Percentiles rank a stretch among this genome's conserved stretches.
Evolutionary conservation across 495 filamentous ascomycete genomes (phyloP).

Genomic region (Poronia punctata): DNA sequence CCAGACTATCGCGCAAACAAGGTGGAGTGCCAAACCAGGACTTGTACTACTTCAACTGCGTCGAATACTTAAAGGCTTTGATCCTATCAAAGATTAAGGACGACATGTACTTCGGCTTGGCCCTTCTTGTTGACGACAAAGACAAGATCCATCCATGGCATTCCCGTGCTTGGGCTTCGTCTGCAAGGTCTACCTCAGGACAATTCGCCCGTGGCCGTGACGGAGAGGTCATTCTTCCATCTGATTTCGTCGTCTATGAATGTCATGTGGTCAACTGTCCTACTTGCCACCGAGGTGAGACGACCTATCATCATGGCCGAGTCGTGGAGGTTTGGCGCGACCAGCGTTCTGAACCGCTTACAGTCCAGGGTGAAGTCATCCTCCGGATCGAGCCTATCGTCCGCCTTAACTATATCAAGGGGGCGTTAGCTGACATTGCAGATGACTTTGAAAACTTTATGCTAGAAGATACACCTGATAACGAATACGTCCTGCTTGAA

Average conservation of each 20-base stretch:
- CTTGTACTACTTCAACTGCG: conserved; percentile 1
- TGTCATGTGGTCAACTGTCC: neutral
- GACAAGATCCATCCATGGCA: neutral
- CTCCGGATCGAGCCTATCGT: neutral
- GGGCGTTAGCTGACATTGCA: too few species aligned
- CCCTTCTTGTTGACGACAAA: neutral
- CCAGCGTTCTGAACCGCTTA: neutral
- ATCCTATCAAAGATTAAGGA: neutral
- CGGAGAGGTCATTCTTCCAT: neutral
- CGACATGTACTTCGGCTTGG: conserved; percentile 3
- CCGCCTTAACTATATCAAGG: neutral
- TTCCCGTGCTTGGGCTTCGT: neutral
- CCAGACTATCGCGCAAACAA: neutral
- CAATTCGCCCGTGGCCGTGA: neutral
- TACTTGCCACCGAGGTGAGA: neutral
- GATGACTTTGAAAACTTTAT: neutral
- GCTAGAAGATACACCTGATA: neutral
- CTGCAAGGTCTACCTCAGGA: neutral
- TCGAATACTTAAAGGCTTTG: neutral
- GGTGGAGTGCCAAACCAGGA: neutral
- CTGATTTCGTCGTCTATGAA: neutral
- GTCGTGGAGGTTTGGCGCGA: neutral
- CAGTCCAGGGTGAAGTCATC: neutral
- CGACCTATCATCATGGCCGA: neutral
- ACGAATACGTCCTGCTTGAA: neutral